Base-by-base conservation (phyloP, 2,329 filamentous ascomycete genomes). In the Paecilomyces sp. region DNA sequence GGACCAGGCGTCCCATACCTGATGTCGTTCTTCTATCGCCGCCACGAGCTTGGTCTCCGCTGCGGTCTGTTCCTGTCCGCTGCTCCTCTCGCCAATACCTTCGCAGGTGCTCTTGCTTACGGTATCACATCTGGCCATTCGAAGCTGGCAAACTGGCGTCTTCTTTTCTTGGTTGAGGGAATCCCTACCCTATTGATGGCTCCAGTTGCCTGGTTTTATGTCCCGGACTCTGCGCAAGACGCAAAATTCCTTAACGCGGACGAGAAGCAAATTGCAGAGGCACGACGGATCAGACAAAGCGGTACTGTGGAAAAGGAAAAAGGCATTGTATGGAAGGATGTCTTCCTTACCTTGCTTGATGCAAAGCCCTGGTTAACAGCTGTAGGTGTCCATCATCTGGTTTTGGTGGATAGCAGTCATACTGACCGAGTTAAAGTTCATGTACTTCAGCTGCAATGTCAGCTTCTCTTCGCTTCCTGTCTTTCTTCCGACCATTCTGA, bases 81-180 rank as follows among this genome's bases (percentile, higher is more conserved):
- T 0, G 85, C 86, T 0, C 86, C 87, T 1, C 81, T 96, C 3
- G 91, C 91, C 1, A 94, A 90, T 51, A 88, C 87, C 1, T 92
- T 95, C 70, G 90, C 91, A 0, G 87, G 87, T 1, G 86, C 85
- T 2, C 76, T 88, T 5, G 86, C 85, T 1, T 88, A 85, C 60
- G 84, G 81, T 3, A 88, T 90, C 68, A 85, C 85, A 8, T 82
- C 83, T 30, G 84, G 85, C 12, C 78, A 82, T 65, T 76, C 79
- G 2, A 70, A 77, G 15, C 72, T 90, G 52, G 80, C 83, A 2
- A 83, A 80, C 59, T 91, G 88, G 89, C 81, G 85, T 62, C 69
- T 88, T 11, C 68, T 89, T 62, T 86, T 88, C 70, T 74, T 89
- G 5, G 82, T 89, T 5, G 87, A 90, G 72, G 86, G 86, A 7